Evolutionary conservation across 2,329 filamentous ascomycete species (phyloP), one percentile per base, ranked within the genome.

Genomic region (Diplodia intermedia): DNA sequence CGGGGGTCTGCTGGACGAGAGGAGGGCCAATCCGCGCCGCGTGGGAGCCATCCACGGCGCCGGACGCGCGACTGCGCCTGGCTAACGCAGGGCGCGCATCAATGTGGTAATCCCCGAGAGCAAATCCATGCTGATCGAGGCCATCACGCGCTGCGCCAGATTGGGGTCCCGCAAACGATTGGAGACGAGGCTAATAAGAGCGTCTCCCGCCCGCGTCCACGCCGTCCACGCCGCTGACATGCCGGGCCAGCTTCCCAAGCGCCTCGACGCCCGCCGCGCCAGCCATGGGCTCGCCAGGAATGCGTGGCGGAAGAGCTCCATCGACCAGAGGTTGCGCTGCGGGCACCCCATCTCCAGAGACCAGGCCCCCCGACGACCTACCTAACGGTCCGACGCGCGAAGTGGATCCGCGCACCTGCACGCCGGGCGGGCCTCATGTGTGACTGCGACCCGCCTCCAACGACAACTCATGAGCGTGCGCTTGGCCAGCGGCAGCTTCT

Each of bases 341-440:
- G 23, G 57, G 43, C 56, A 47, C 56, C 31, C 38, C 60, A 63
- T 63, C 33, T 54, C 36, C 23, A 49, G 26, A 31, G 54, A 53
- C 66, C 43, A 67, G 62, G 62, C 62, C 62, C 29, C 62, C 55
- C 47, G 50, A 43, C 36, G 4, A 26, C 23, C 23, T 26, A 26
- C 26, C 26, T 47, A 61, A 67, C 66, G 66, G 66, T 67, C 66
- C 66, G 66, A 67, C 49, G 66, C 49, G 66, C 66, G 47, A 67
- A 53, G 65, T 61, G 65, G 55, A 67, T 43, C 55, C 31, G 36
- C 55, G 36, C 55, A 56, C 31, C 31, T 33, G 26, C 26, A 26
- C 26, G 26, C 26, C 23, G 31, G 54, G 56, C 36, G 20, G 31
- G 29, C 43, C 60, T 63, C 47, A 52, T 52, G 60, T 52, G 60